phyloP scores from a whole-genome alignment of 805 yeast genomes.

The Candida rishiriensis region DNA sequence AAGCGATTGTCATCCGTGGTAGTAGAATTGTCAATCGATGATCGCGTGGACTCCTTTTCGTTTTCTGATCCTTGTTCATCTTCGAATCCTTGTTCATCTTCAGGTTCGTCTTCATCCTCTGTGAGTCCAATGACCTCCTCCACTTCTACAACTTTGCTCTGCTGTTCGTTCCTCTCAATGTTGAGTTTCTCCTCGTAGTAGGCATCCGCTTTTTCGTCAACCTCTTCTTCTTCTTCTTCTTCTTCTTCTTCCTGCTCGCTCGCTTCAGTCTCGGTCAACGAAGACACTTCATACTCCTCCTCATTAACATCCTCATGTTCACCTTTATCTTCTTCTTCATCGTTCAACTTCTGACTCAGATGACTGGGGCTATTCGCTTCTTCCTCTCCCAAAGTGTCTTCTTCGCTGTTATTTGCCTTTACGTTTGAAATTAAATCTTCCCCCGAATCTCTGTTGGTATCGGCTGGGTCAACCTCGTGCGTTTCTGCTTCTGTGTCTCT shows the following conservation, averaged over 20 bases:
- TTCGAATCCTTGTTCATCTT: background rate
- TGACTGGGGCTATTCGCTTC: too few relatives aligned
- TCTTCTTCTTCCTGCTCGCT: conserved; percentile 6
- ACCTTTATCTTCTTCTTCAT: conserved; percentile 15
- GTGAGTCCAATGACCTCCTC: background rate
- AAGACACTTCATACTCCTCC: background rate
- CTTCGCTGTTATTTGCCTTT: conserved; percentile 1
- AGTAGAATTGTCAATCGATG: too few relatives aligned
- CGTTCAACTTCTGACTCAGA: too few relatives aligned
- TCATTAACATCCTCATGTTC: conserved; percentile 10
- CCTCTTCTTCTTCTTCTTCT: conserved; percentile 1
- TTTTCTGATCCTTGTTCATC: background rate
- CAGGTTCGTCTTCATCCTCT: background rate
- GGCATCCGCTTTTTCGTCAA: background rate
- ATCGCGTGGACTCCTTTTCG: background rate
- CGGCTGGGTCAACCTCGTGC: background rate
- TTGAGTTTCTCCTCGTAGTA: conserved; percentile 1
- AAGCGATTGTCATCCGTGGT: background rate
- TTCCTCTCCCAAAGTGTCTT: conserved; percentile 1
- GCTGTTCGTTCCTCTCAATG: background rate
- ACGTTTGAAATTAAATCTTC: background rate
- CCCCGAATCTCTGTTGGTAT: background rate
- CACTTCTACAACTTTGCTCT: background rate
- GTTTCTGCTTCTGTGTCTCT: background rate
- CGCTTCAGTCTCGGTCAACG: background rate